Evolutionary conservation across 139 green algal genomes (phyloP).

Genomic region (Pleodorina starrii): DNA sequence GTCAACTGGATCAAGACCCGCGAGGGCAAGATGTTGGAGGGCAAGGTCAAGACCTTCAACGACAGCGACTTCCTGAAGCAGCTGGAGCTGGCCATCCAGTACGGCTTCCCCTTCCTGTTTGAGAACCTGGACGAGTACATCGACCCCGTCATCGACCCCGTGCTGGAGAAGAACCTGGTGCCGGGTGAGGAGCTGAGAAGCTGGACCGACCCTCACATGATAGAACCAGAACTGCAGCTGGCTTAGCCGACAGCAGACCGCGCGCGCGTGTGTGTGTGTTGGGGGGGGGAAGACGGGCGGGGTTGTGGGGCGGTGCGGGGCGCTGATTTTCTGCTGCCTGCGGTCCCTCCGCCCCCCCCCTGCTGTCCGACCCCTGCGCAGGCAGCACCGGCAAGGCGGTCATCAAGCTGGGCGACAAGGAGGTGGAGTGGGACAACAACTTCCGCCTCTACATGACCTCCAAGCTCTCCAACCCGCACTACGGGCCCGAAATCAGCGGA

Average conservation of each 20-base stretch:
- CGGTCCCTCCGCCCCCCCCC: too few relatives aligned
- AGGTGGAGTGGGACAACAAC: slow-evolving; percentile 87
- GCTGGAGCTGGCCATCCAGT: slow-evolving; percentile 93
- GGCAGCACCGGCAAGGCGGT: slow-evolving; percentile 64
- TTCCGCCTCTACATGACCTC: slow-evolving; percentile 89
- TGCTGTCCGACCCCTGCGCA: too few relatives aligned
- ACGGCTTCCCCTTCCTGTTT: slow-evolving; percentile 93
- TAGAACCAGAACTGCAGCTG: too few relatives aligned
- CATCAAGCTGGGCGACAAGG: slow-evolving; percentile 88
- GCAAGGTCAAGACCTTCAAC: slow-evolving; percentile 91
- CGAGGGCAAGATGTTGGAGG: slow-evolving; percentile 88
- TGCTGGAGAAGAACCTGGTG: slow-evolving; percentile 89
- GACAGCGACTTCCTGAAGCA: slow-evolving; percentile 94
- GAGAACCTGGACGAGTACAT: slow-evolving; percentile 95
- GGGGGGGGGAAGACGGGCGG: too few relatives aligned
- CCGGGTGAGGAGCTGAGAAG: too few relatives aligned
- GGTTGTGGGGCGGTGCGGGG: too few relatives aligned
- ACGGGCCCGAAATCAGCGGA: slow-evolving; percentile 88
- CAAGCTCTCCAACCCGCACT: slow-evolving; percentile 88
- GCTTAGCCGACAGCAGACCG: too few relatives aligned
- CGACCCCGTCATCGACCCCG: slow-evolving; percentile 91
- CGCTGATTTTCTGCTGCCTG: too few relatives aligned
- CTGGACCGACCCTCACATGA: too few relatives aligned
- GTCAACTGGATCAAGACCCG: slow-evolving; percentile 91
- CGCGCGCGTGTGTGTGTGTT: too few relatives aligned